Conservation (phyloP, 768 basidiomycete species). For the Guyanaporus albipodus region DNA sequence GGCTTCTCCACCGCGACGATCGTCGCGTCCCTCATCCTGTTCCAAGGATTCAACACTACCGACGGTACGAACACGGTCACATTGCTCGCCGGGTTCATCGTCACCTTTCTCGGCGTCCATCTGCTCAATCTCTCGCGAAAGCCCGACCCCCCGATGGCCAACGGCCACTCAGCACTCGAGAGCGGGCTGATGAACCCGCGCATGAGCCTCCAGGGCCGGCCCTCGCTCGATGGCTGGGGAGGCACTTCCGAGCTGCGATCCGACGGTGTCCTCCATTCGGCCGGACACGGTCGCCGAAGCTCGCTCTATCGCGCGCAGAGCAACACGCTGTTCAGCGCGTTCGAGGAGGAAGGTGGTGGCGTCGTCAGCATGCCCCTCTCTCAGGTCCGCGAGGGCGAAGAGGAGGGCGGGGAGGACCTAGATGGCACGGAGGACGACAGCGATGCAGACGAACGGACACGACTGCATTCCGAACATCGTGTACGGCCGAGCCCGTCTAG, state of each 20-base stretch:
- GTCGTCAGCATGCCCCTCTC: constrained; percentile 48
- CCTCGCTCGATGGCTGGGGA: constrained; percentile 77
- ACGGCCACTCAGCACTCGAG: constrained; percentile 55
- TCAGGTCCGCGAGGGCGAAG: constrained; percentile 63
- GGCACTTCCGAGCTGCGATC: constrained; percentile 32
- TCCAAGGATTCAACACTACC: constrained; percentile 94
- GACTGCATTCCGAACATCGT: constrained; percentile 27
- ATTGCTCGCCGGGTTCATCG: constrained; percentile 82
- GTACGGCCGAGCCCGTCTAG: constrained; percentile 38
- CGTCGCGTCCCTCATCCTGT: constrained; percentile 91
- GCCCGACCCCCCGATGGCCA: constrained; percentile 42
- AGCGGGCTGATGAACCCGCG: constrained; percentile 72
- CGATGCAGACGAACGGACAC: constrained; percentile 44
- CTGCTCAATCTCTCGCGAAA: constrained; percentile 78
- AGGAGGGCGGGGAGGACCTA: constrained; percentile 41
- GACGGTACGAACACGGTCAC: constrained; percentile 79
- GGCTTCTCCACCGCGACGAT: constrained; percentile 93
- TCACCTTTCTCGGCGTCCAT: constrained; percentile 97
- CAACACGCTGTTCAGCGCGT: constrained; percentile 70
- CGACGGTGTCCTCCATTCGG: constrained; percentile 24
- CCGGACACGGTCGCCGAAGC: constrained; percentile 58
- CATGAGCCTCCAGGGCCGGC: constrained; percentile 73
- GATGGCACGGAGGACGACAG: constrained; percentile 44
- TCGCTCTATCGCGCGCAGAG: constrained; percentile 65
- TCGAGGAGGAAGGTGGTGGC: constrained; percentile 46